phyloP scores from a whole-genome alignment of 2,329 filamentous ascomycete species.

The Aureobasidium sp. region DNA sequence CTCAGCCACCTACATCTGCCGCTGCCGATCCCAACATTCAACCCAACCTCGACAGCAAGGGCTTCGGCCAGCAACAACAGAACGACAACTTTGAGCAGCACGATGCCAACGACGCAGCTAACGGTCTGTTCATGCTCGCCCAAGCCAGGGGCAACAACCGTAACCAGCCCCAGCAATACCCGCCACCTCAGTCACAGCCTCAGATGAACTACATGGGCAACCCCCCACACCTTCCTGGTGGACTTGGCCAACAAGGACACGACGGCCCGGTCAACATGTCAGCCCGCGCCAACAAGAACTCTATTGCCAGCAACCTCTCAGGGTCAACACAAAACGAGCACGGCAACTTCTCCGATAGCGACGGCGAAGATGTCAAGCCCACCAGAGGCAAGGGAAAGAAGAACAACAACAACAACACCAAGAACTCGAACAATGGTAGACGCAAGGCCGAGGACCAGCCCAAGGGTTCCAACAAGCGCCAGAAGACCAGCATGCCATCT shows the following conservation, averaged over 20 bases:
- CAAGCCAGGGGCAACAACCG: conserved; percentile 51
- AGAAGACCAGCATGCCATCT: conserved; percentile 45
- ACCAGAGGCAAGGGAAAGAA: conserved; percentile 64
- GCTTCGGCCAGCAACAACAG: conserved; percentile 26
- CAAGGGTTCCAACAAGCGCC: conserved; percentile 64
- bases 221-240: conserved; percentile 37
- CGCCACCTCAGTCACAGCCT: conserved; percentile 33
- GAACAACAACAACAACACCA: conserved; percentile 43
- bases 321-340: conserved; percentile 37
- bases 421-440: conserved; percentile 52
- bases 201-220: conserved; percentile 28
- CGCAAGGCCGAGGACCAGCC: conserved; percentile 68
- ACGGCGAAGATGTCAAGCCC: conserved; percentile 55
- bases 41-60: conserved; percentile 19
- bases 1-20: conserved; percentile 35
- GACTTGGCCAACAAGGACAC: conserved; percentile 30
- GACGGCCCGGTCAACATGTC: conserved; percentile 18
- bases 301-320: conserved; percentile 52
- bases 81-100: conserved; percentile 71
- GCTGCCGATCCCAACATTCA: conserved; percentile 32
- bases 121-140: conserved; percentile 85
- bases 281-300: conserved; percentile 35
- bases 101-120: conserved; percentile 87
- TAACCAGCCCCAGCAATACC: conserved; percentile 39
- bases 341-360: conserved; percentile 64